A percentile compares a stretch with the other conserved stretches of the same genome.
These are phyloP conservation scores for Podospora comata DNA, from an alignment of 495 filamentous ascomycete genomes.

Conservation along the genomic window DNA sequence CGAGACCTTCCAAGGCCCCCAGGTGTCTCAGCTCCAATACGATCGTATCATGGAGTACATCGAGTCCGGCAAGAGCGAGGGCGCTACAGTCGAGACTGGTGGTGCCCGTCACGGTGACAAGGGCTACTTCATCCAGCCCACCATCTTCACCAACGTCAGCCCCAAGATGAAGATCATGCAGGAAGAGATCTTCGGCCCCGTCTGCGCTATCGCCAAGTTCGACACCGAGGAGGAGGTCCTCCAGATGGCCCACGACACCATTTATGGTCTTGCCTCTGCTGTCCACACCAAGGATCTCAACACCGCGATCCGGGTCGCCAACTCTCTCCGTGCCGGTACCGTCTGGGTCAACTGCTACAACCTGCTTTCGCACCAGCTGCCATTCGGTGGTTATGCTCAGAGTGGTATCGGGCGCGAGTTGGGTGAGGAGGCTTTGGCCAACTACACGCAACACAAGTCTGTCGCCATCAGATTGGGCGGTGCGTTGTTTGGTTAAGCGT, in stretches of 20 bases:
- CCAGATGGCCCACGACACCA: slow-evolving; percentile 74
- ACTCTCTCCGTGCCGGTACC: slow-evolving; percentile 79
- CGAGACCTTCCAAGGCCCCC: slow-evolving; percentile 95
- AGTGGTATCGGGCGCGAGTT: slow-evolving; percentile 92
- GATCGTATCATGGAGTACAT: slow-evolving; percentile 99
- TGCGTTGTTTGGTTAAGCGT: slow-evolving; percentile 1
- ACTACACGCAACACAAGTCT: slow-evolving; percentile 79
- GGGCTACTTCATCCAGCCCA: slow-evolving; percentile 97
- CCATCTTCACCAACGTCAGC: slow-evolving; percentile 88
- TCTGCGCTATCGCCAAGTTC: slow-evolving; percentile 93
- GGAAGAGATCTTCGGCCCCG: slow-evolving; percentile 98
- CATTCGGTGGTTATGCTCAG: slow-evolving; percentile 93
- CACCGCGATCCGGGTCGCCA: slow-evolving; percentile 85
- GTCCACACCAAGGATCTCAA: slow-evolving; percentile 93
- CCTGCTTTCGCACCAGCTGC: slow-evolving; percentile 68
- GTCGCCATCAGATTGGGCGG: slow-evolving; percentile 44
- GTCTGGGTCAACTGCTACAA: slow-evolving; percentile 93
- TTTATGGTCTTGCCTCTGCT: slow-evolving; percentile 84
- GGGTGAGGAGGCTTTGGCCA: slow-evolving; percentile 85
- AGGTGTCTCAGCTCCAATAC: slow-evolving; percentile 91
- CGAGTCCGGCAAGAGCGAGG: slow-evolving; percentile 78
- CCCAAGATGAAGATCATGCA: slow-evolving; percentile 96
- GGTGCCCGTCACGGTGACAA: slow-evolving; percentile 84
- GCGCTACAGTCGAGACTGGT: slow-evolving; percentile 80
- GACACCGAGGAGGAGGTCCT: slow-evolving; percentile 82